phyloP scores from a whole-genome alignment of 305 asterid genomes.

The Ajuga reptans region DNA sequence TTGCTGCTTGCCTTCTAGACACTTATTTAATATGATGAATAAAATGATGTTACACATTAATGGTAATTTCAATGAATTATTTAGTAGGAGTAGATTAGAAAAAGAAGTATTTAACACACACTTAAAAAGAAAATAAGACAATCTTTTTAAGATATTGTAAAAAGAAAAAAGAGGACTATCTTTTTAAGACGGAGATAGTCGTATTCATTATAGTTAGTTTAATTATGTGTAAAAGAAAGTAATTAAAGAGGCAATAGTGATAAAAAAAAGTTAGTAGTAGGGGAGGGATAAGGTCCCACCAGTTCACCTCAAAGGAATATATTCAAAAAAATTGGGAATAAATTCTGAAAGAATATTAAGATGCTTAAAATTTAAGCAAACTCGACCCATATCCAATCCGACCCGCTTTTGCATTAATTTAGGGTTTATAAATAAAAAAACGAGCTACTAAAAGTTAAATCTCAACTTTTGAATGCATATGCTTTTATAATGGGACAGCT shows the following conservation, averaged over 20 bases:
- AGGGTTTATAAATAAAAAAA: constrained; percentile 28
- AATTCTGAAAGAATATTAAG: constrained; percentile 50
- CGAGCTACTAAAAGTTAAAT: constrained; percentile 39
- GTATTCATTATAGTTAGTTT: too few relatives aligned
- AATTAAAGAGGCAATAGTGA: constrained; percentile 20
- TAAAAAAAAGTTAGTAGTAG: constrained; percentile 14
- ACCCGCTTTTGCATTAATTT: constrained; percentile 27
- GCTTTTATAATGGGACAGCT: constrained; percentile 44
- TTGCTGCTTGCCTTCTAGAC: too few relatives aligned
- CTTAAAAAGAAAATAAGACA: too few relatives aligned
- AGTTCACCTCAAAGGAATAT: constrained; percentile 47
- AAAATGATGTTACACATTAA: too few relatives aligned
- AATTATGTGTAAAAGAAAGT: constrained; percentile 5
- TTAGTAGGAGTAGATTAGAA: too few relatives aligned
- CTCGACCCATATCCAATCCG: constrained; percentile 34
- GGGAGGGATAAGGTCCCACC: constrained; percentile 37
- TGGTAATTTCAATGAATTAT: too few relatives aligned
- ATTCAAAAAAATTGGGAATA: constrained; percentile 55
- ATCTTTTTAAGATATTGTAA: too few relatives aligned
- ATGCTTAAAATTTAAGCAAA: constrained; percentile 82
- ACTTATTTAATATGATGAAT: too few relatives aligned
- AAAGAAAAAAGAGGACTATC: too few relatives aligned
- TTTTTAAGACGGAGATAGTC: too few relatives aligned
- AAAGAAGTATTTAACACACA: too few relatives aligned
- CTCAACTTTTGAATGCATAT: constrained; percentile 31